Conservation (phyloP, 2,329 filamentous ascomycete genomes). For the Hymenoscyphus scutula region DNA sequence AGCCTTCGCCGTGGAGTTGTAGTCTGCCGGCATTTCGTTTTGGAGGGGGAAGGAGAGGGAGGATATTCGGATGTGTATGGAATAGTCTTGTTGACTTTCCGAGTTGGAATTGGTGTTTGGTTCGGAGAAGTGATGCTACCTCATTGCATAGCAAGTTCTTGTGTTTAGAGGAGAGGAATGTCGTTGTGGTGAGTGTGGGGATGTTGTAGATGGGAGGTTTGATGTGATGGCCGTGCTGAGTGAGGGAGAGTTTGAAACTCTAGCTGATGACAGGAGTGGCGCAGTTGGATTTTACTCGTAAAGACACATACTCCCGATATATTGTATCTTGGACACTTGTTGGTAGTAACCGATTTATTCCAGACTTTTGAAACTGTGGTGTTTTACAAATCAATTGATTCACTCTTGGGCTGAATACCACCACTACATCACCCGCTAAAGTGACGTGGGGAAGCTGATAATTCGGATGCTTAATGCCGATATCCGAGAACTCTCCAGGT, state of each 20-base stretch:
- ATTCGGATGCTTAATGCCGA: no score
- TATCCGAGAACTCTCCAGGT: no score
- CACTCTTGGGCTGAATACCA: neutral
- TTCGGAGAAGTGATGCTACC: constrained; percentile 10
- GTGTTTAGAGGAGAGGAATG: neutral
- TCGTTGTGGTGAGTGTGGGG: neutral
- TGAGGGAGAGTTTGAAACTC: neutral
- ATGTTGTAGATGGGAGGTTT: constrained; percentile 1
- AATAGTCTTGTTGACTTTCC: constrained; percentile 3
- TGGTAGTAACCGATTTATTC: neutral
- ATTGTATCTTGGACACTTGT: neutral
- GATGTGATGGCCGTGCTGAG: constrained; percentile 3
- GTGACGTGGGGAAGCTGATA: neutral
- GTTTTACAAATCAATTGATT: neutral
- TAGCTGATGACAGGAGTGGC: constrained; percentile 5
- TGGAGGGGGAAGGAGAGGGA: constrained; percentile 8
- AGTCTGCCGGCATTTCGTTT: constrained; percentile 50
- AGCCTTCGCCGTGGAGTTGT: constrained; percentile 48
- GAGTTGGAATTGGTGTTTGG: neutral
- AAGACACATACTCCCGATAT: neutral
- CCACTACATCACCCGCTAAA: neutral
- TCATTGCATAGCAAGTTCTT: neutral
- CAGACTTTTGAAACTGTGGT: neutral
- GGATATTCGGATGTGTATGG: constrained; percentile 17
- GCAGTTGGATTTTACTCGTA: neutral